These are phyloP conservation scores for Harringtonia lauricola DNA, from an alignment of 2,329 filamentous ascomycete species.

Conservation along the genomic window DNA sequence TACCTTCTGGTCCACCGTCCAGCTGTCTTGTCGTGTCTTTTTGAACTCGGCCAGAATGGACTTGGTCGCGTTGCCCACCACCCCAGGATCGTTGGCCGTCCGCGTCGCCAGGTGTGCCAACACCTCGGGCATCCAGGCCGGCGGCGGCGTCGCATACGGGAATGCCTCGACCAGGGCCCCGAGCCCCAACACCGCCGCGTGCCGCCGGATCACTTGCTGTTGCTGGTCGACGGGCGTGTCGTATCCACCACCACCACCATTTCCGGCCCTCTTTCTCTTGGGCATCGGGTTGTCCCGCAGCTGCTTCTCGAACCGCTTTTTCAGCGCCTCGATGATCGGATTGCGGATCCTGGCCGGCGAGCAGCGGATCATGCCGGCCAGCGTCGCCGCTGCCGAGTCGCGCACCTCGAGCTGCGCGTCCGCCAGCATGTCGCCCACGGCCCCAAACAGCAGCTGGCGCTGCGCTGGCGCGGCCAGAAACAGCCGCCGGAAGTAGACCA, in stretches of 20 bases:
- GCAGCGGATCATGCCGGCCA: conserved; percentile 96
- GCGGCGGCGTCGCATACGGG: conserved; percentile 88
- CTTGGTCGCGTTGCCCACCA: conserved; percentile 95
- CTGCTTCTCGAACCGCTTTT: conserved; percentile 66
- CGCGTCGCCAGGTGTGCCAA: conserved; percentile 74
- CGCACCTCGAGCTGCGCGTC: conserved; percentile 91
- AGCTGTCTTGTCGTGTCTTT: conserved; percentile 98
- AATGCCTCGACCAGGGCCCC: conserved; percentile 91
- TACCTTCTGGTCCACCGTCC: conserved; percentile 97
- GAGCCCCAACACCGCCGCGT: conserved; percentile 84
- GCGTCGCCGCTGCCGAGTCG: conserved; percentile 79
- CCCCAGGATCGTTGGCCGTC: conserved; percentile 78
- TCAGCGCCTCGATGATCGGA: conserved; percentile 64
- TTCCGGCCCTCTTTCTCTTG: conserved; percentile 45
- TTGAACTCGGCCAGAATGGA: conserved; percentile 93
- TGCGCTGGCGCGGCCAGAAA: conserved; percentile 72
- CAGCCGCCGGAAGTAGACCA: conserved; percentile 92
- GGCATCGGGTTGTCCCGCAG: conserved; percentile 81
- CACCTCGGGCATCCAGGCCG: conserved; percentile 86
- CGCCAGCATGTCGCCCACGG: conserved; percentile 90
- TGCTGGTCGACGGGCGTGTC: conserved; percentile 48
- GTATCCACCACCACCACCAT: conserved; percentile 1
- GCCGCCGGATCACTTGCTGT: conserved; percentile 68
- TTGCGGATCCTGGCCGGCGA: conserved; percentile 73
- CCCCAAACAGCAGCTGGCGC: conserved; percentile 73